These are phyloP conservation scores for Globisporangium alternatum DNA, from an alignment of 352 stramenopile species.

Conservation along the genomic window DNA sequence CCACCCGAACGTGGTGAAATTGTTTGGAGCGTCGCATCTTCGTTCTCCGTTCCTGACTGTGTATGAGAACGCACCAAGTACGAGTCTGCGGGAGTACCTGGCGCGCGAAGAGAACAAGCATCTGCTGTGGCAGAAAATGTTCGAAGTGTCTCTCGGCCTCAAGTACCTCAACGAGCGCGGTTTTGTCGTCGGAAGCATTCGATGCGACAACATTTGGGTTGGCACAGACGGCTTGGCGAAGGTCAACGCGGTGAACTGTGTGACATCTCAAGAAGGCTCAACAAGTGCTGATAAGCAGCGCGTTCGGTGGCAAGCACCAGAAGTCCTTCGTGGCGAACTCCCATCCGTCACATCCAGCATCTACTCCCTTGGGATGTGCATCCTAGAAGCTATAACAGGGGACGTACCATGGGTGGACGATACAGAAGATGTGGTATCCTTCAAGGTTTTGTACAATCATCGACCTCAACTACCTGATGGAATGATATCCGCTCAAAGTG, in stretches of 20 bases:
- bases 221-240: neutral
- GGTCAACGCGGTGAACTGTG: neutral
- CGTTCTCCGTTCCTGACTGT: neutral
- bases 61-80: neutral
- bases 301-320: neutral
- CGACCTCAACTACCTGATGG: neutral
- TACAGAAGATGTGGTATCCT: neutral
- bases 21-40: neutral
- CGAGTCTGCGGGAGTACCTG: neutral
- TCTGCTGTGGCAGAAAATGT: neutral
- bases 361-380: neutral
- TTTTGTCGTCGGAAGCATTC: neutral
- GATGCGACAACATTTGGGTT: neutral
- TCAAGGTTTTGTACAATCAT: neutral
- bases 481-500: neutral
- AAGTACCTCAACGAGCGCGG: slow-evolving; percentile 3
- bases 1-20: slow-evolving; percentile 20
- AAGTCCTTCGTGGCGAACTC: neutral
- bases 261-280: neutral
- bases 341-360: neutral
- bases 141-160: slow-evolving; percentile 1
- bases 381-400: neutral
- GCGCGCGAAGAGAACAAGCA: neutral
- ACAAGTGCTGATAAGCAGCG: neutral
- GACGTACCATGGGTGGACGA: neutral